A percentile compares a stretch with the other conserved stretches of the same genome.
phyloP scores from a whole-genome alignment of 2,329 filamentous ascomycete species.

The Calonectria hongkongensis region DNA sequence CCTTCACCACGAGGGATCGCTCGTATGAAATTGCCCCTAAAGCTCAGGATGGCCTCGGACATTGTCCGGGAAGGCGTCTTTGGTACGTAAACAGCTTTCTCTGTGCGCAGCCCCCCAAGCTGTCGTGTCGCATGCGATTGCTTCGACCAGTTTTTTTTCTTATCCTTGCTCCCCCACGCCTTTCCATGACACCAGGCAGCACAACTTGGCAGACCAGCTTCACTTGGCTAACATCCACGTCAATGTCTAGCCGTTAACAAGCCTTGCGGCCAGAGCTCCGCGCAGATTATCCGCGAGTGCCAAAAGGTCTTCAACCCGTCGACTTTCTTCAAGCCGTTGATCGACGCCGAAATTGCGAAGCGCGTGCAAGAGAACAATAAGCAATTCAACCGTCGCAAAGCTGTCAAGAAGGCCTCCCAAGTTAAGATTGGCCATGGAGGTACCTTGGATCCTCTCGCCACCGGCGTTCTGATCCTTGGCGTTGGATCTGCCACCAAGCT shows the following conservation, averaged over 20 bases:
- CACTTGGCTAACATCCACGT: slow-evolving; percentile 24
- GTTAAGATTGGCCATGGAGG: slow-evolving; percentile 98
- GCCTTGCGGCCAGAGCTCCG: slow-evolving; percentile 89
- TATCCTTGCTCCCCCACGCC: slow-evolving; percentile 11
- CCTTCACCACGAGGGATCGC: slow-evolving; percentile 42
- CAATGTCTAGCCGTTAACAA: slow-evolving; percentile 87
- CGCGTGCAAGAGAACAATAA: slow-evolving; percentile 74
- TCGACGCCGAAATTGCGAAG: slow-evolving; percentile 76
- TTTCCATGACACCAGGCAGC: slow-evolving; percentile 18
- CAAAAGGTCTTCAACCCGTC: slow-evolving; percentile 91
- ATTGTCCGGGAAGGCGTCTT: slow-evolving; percentile 75
- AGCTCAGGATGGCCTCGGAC: slow-evolving; percentile 72
- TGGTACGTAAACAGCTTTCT: slow-evolving; percentile 63
- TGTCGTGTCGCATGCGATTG: slow-evolving; percentile 13
- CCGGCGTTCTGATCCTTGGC: slow-evolving; percentile 92
- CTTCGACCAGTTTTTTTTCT: slow-evolving; percentile 5
- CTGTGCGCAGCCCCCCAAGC: slow-evolving; percentile 2
- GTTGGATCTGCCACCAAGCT: slow-evolving; percentile 91
- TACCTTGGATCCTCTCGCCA: slow-evolving; percentile 94
- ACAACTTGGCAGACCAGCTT: not conserved
- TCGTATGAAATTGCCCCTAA: slow-evolving; percentile 58
- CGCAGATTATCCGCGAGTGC: slow-evolving; percentile 91
- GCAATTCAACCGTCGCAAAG: slow-evolving; percentile 76
- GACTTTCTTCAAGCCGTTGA: slow-evolving; percentile 84
- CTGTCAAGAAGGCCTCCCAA: slow-evolving; percentile 76